phyloP scores from a whole-genome alignment of 208 protist genomes.

The Phytomonas sp. region DNA sequence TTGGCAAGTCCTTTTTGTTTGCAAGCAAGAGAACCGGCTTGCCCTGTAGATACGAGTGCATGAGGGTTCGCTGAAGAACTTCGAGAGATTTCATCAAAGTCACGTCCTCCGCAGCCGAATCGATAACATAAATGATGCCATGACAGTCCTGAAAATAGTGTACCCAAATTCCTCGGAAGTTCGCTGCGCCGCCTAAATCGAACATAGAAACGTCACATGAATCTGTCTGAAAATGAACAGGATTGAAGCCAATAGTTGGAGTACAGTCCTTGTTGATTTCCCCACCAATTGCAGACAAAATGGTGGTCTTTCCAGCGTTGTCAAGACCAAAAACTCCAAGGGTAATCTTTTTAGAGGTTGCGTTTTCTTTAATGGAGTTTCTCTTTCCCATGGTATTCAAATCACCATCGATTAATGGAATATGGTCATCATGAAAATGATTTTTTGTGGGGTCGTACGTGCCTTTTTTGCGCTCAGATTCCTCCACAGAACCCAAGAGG shows the following conservation, averaged over 20 bases:
- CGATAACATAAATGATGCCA: constrained; percentile 85
- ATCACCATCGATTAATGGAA: not conserved
- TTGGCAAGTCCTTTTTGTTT: constrained; percentile 99
- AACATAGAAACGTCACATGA: constrained; percentile 86
- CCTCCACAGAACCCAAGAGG: constrained; percentile 63
- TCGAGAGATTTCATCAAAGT: constrained; percentile 55
- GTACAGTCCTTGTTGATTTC: constrained; percentile 90
- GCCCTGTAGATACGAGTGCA: constrained; percentile 89
- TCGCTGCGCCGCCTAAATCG: constrained; percentile 81
- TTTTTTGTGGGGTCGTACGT: constrained; percentile 78
- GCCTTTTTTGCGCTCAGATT: constrained; percentile 59
- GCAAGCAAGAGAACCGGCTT: constrained; percentile 98
- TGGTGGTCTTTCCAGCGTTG: constrained; percentile 97
- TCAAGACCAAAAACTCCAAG: constrained; percentile 84
- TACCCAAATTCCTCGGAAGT: constrained; percentile 89
- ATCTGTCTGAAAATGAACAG: constrained; percentile 79
- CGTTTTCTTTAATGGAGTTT: not conserved
- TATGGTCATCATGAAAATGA: constrained; percentile 23
- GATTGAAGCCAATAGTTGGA: constrained; percentile 85
- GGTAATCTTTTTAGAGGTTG: constrained; percentile 40
- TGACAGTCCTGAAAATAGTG: constrained; percentile 90
- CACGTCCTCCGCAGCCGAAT: constrained; percentile 57
- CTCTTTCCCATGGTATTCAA: constrained; percentile 5
- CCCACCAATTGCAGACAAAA: constrained; percentile 96
- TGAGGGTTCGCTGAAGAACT: constrained; percentile 69